These are phyloP conservation scores for Cryptosporidium sp. DNA, from an alignment of 169 alveolate genomes.

Conservation along the genomic window DNA sequence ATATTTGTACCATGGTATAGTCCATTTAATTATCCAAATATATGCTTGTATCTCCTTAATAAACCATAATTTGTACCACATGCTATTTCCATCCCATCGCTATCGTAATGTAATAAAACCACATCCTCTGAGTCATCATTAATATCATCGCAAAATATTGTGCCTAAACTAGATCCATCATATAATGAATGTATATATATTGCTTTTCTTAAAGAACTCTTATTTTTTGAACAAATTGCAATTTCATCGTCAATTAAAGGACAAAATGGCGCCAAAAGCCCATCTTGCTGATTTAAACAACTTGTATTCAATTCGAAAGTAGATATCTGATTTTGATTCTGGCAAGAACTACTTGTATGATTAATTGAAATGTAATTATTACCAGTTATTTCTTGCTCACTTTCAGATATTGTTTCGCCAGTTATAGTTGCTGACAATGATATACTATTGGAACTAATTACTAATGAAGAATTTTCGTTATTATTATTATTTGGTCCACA, in stretches of 20 bases:
- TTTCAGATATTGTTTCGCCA: slow-evolving; percentile 17
- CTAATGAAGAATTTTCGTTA: background rate
- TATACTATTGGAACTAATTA: background rate
- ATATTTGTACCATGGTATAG: background rate
- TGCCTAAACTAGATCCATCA: slow-evolving; percentile 52
- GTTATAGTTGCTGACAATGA: slow-evolving; percentile 20
- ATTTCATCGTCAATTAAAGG: slow-evolving; percentile 13
- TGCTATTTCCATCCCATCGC: slow-evolving; percentile 74
- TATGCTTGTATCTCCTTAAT: slow-evolving; percentile 49
- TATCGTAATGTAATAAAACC: slow-evolving; percentile 64
- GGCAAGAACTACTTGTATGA: background rate
- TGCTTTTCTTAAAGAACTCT: slow-evolving; percentile 42
- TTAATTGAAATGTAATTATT: background rate
- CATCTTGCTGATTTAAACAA: slow-evolving; percentile 25
- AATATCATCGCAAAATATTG: slow-evolving; percentile 39
- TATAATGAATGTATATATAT: slow-evolving; percentile 61
- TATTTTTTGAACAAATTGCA: background rate
- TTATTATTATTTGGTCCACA: background rate
- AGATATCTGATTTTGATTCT: background rate
- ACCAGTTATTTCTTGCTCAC: slow-evolving; percentile 20
- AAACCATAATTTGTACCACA: slow-evolving; percentile 72
- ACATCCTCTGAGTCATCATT: slow-evolving; percentile 62
- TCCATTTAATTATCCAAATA: background rate
- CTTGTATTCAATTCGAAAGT: background rate
- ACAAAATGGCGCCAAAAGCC: slow-evolving; percentile 22